Percentiles rank a stretch among this genome's conserved stretches.
These are phyloP conservation scores for Lentinula sp. DNA, from an alignment of 768 basidiomycete species.

Conservation along the genomic window DNA sequence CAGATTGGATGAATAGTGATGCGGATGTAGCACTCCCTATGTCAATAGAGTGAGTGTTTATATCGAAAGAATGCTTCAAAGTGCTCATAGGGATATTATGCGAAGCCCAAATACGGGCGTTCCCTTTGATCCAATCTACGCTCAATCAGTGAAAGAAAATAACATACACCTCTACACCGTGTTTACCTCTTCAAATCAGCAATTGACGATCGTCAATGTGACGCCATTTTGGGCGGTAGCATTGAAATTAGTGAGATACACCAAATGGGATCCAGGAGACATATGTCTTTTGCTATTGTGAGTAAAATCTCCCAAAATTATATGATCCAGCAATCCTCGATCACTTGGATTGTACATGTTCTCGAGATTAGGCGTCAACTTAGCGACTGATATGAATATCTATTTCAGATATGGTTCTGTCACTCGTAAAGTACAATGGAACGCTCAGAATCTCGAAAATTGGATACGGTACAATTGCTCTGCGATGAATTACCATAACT, in stretches of 20 bases:
- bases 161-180: slow-evolving; percentile 53
- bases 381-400: background rate
- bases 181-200: slow-evolving; percentile 45
- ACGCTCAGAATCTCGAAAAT: slow-evolving; percentile 40
- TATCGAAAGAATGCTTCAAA: background rate
- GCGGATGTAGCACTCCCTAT: slow-evolving; percentile 68
- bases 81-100: slow-evolving; percentile 3
- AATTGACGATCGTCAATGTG: slow-evolving; percentile 51
- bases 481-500: slow-evolving; percentile 56
- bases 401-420: slow-evolving; percentile 45
- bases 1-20: slow-evolving; percentile 76
- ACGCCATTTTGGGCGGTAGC: slow-evolving; percentile 70
- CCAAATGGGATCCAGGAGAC: slow-evolving; percentile 56
- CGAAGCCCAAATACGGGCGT: slow-evolving; percentile 16
- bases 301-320: slow-evolving; percentile 18
- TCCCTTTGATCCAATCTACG: slow-evolving; percentile 56
- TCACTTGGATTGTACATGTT: background rate
- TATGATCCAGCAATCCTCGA: background rate
- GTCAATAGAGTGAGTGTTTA: slow-evolving; percentile 46
- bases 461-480: slow-evolving; percentile 57
- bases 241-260: slow-evolving; percentile 65
- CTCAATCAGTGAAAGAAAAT: slow-evolving; percentile 41
- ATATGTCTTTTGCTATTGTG: slow-evolving; percentile 63
- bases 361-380: too few species aligned
- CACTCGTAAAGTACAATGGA: slow-evolving; percentile 51